Evolutionary conservation across 805 yeast genomes (phyloP).

Genomic region (Wickerhamomyces mucosus): DNA sequence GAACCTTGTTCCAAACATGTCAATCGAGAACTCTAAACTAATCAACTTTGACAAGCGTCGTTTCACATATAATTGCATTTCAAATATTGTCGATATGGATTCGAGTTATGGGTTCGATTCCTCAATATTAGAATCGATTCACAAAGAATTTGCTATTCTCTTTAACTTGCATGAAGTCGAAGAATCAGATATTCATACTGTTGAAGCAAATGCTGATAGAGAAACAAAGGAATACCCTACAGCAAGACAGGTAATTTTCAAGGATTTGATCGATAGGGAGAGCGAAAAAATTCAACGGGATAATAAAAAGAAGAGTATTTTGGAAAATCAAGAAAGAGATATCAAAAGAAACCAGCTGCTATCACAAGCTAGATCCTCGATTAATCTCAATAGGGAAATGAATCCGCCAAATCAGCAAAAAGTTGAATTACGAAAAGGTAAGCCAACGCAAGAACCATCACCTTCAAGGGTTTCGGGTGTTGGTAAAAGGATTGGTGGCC

Average conservation of each 20-base stretch:
- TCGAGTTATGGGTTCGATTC: conserved; percentile 21
- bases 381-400: conserved; percentile 7
- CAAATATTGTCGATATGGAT: conserved; percentile 40
- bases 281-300: conserved; percentile 45
- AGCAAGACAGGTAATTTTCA: conserved; percentile 31
- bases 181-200: conserved; percentile 27
- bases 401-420: conserved; percentile 9
- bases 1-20: conserved; percentile 72
- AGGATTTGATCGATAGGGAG: conserved; percentile 37
- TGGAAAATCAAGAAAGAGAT: conserved; percentile 28
- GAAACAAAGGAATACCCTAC: conserved; percentile 32
- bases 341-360: conserved; percentile 22
- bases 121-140: conserved; percentile 22
- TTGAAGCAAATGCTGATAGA: conserved; percentile 32
- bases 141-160: conserved; percentile 41
- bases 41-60: conserved; percentile 84
- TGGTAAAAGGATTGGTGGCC: conserved; percentile 44
- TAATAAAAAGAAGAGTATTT: conserved; percentile 30
- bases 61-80: conserved; percentile 51
- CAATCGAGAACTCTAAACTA: conserved; percentile 48
- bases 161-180: conserved; percentile 25
- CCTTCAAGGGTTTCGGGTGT: conserved; percentile 20
- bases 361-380: conserved; percentile 21
- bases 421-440: conserved; percentile 12
- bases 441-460: conserved; percentile 9